Base-by-base conservation (phyloP, 1,139 yeast genomes). In the Pichia sp. region DNA sequence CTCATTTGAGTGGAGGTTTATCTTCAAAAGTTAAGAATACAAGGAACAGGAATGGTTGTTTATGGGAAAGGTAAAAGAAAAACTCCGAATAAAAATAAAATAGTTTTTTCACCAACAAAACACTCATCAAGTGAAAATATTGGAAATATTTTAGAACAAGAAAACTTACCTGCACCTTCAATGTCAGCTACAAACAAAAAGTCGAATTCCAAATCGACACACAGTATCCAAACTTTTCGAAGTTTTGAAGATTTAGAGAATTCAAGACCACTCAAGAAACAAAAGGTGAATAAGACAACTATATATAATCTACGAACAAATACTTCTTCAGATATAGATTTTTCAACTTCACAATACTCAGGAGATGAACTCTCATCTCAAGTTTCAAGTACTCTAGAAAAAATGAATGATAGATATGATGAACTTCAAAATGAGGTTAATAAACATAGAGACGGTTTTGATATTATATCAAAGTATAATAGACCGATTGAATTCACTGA, bases 211-310 rank as follows among this genome's bases (percentile, higher is more conserved):
- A 36, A 9, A 19, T 11, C 25, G 3, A 11, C 5, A 36, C 7
- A 2, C 14, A 36, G 11, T 11, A 36, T 19, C 14, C 18, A 3
- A 6, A 11, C 33, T 2, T 53, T 45, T 30, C 42, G 38, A 33
- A 47, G 46, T 2, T 50, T 53, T 42, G 53, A 50, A 29, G 48
- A 50, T 11, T 16, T 53, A 8, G 55, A 52, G 19, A 18, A 49
- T n/a, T 42, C 19, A 22, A 22, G 14, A 19, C 31, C 31, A 11
- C 27, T 30, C 18, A 38, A 43, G 29, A 42, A 34, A 10, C 45
- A 31, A 16, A 47, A 44, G 41, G 7, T 27, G 13, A 19, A 13
- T 44, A 31, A 30, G 6, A 45, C 29, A n/a, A 47, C 47, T 9
- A 14, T 44, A 11, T 44, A 39, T 34, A 42, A 18, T 14, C 33